Evolutionary conservation across 306 rosid genomes (phyloP), one percentile per base, ranked within the genome.

Genomic region (Vigna trinervia): DNA sequence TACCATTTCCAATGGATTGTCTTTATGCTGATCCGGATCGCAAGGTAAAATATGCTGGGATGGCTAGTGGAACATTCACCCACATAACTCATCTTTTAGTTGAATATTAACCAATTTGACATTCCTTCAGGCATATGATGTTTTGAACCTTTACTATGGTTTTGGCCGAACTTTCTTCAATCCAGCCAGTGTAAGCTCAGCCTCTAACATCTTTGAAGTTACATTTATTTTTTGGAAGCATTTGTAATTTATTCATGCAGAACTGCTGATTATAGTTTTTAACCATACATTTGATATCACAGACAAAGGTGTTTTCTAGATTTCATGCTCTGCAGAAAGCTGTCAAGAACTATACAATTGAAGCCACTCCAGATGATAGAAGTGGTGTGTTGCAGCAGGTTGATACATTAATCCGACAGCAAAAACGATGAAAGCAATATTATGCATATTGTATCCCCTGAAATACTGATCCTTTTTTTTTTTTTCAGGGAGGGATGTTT

Each of bases 1-100:
- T 94, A 78, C 98, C 98, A 72, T 94, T 94, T 83, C 97, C 96
- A 77, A 63, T 83, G 90, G 98, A 92, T 75, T 84, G 79, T 86
- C 96, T 94, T 30, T 94, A 92, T 86, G 97, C 95, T 11, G 97
- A 94, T 83, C 98, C 97, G 53, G 93, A 89, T 50, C 80, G 90
- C 54, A 84, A 86, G 97, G 97, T 92, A 88, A 3, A 26, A 88
- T 32, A 10, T 62, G 32, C 46, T 12, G 26, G 70, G 2, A 36
- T 71, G 14, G 54, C 62, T 48, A 7, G 36, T 62, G 67, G 66
- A 67, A 63, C 74, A 43, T n/a, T 50, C 48, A 62, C 19, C 64
- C 15, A 41, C 23, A 26, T 26, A 66, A 36, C 59, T 64, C 12
- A 61, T 52, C 50, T 47, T 51, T 48, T 68, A 62, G 17, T 54